phyloP scores from a whole-genome alignment of 2,329 filamentous ascomycete genomes.

The Torrubiellomyces zombiae region DNA sequence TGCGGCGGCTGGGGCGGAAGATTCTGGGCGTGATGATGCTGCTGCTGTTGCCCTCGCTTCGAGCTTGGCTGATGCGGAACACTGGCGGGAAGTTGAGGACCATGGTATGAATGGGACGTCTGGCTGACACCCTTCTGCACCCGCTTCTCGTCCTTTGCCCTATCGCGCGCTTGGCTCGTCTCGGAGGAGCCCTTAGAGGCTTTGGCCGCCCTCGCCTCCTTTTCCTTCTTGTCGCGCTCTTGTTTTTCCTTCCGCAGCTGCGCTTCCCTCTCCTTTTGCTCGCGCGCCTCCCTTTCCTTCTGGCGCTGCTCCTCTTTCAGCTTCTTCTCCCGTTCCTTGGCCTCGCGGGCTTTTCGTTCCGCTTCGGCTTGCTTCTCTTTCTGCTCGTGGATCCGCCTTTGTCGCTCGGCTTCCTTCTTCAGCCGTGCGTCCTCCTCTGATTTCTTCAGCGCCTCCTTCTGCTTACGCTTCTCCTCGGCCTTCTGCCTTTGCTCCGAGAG shows the following conservation, averaged over 20 bases:
- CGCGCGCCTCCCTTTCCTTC: slow-evolving; percentile 61
- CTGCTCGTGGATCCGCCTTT: slow-evolving; percentile 65
- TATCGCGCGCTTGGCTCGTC: slow-evolving; percentile 32
- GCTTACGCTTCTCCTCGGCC: slow-evolving; percentile 80
- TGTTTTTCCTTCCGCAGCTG: slow-evolving; percentile 46
- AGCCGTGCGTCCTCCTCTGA: slow-evolving; percentile 77
- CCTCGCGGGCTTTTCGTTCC: slow-evolving; percentile 57
- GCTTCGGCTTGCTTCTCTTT: slow-evolving; percentile 70
- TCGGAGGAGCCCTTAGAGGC: slow-evolving; percentile 41
- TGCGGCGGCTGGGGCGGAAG: slow-evolving; percentile 7
- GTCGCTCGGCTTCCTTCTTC: slow-evolving; percentile 72
- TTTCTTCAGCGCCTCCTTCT: slow-evolving; percentile 79
- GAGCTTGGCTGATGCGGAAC: too few species aligned
- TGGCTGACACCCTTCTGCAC: slow-evolving; percentile 21
- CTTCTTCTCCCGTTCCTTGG: slow-evolving; percentile 59
- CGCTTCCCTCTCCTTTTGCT: slow-evolving; percentile 53
- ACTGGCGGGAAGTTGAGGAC: too few species aligned
- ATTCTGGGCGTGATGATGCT: too few species aligned
- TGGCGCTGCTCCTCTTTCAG: slow-evolving; percentile 68
- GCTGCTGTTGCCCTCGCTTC: too few species aligned
- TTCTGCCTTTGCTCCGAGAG: slow-evolving; percentile 65
- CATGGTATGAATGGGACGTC: slow-evolving; percentile 13
- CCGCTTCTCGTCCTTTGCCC: slow-evolving; percentile 50
- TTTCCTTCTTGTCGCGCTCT: slow-evolving; percentile 44
- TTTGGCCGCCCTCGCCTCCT: slow-evolving; percentile 36